phyloP scores from a whole-genome alignment of 192 early-diverging fungal genomes.

The Coemansia sp. region DNA sequence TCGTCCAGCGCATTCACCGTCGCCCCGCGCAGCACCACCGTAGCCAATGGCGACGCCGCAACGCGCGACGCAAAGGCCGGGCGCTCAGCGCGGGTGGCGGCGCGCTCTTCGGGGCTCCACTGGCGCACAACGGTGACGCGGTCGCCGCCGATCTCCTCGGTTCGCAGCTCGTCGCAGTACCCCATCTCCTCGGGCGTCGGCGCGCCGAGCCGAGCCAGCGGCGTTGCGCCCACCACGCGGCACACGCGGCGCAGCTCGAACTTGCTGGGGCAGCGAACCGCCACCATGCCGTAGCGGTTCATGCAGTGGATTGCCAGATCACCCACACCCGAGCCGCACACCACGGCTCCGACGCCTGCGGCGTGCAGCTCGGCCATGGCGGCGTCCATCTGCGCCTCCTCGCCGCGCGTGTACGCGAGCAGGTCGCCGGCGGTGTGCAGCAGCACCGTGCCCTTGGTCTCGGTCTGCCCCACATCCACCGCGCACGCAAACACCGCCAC shows the following conservation, averaged over 20 bases:
- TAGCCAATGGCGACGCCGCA: slow-evolving; percentile 75
- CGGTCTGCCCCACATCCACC: slow-evolving; percentile 90
- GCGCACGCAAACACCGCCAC: slow-evolving; percentile 94
- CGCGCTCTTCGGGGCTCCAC: slow-evolving; percentile 34
- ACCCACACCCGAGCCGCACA: slow-evolving; percentile 85
- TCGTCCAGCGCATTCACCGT: slow-evolving; percentile 96
- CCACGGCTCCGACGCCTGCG: slow-evolving; percentile 88
- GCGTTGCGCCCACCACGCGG: slow-evolving; percentile 89
- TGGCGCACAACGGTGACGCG: slow-evolving; percentile 98
- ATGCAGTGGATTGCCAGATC: slow-evolving; percentile 94
- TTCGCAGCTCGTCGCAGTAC: slow-evolving; percentile 94
- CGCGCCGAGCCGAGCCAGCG: slow-evolving; percentile 87
- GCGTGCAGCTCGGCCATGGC: slow-evolving; percentile 86
- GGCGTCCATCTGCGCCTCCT: slow-evolving; percentile 89
- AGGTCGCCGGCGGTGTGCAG: slow-evolving; percentile 96
- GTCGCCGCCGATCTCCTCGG: slow-evolving; percentile 96
- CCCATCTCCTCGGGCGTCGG: slow-evolving; percentile 98
- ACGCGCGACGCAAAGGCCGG: slow-evolving; percentile 70
- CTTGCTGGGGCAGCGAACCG: slow-evolving; percentile 89
- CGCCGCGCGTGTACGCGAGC: slow-evolving; percentile 94
- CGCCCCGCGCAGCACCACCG: slow-evolving; percentile 94
- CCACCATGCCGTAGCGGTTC: slow-evolving; percentile 89
- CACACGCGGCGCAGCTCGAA: slow-evolving; percentile 96
- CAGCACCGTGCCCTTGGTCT: slow-evolving; percentile 98
- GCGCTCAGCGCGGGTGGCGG: not conserved